A percentile compares a stretch with the other conserved stretches of the same genome.
Evolutionary conservation across 2,329 filamentous ascomycete genomes (phyloP).

Genomic region (Orbilia brochopaga): DNA sequence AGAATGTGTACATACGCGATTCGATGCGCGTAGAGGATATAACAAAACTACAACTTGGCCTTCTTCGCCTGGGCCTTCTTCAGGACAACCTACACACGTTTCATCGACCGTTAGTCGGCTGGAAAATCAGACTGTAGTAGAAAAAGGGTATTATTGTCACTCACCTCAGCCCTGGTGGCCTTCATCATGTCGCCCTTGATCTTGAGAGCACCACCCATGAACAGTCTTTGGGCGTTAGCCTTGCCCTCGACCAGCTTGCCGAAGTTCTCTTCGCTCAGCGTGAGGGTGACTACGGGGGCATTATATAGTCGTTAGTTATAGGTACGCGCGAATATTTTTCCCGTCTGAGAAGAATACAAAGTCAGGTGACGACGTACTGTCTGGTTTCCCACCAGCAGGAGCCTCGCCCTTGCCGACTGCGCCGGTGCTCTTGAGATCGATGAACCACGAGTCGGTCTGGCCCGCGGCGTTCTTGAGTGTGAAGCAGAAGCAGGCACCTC

Average conservation of each 20-base stretch:
- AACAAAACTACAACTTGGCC: slow-evolving; percentile 82
- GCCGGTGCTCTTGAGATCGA: slow-evolving; percentile 91
- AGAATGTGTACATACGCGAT: no score
- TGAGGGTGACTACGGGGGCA: slow-evolving; percentile 72
- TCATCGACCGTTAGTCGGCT: slow-evolving; percentile 16
- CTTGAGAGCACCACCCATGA: slow-evolving; percentile 99
- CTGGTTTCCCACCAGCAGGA: slow-evolving; percentile 75
- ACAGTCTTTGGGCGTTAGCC: slow-evolving; percentile 91
- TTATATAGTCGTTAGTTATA: slow-evolving; percentile 8
- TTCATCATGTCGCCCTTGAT: slow-evolving; percentile 99
- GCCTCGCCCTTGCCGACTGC: slow-evolving; percentile 76
- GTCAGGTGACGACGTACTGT: slow-evolving; percentile 65
- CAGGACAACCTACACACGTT: slow-evolving; percentile 63
- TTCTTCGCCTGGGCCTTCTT: slow-evolving; percentile 79
- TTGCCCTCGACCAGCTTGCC: slow-evolving; percentile 80
- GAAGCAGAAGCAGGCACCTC: slow-evolving; percentile 86
- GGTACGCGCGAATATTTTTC: neutral
- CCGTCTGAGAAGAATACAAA: neutral
- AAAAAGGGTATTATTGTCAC: slow-evolving; percentile 18
- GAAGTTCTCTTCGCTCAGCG: slow-evolving; percentile 85
- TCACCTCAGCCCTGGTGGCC: slow-evolving; percentile 92
- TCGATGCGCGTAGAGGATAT: no score
- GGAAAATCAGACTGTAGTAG: neutral
- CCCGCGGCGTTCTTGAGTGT: slow-evolving; percentile 85
- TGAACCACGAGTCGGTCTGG: slow-evolving; percentile 85